These are phyloP conservation scores for Apiospora arundinis DNA, from an alignment of 2,329 filamentous ascomycete genomes.

Conservation along the genomic window DNA sequence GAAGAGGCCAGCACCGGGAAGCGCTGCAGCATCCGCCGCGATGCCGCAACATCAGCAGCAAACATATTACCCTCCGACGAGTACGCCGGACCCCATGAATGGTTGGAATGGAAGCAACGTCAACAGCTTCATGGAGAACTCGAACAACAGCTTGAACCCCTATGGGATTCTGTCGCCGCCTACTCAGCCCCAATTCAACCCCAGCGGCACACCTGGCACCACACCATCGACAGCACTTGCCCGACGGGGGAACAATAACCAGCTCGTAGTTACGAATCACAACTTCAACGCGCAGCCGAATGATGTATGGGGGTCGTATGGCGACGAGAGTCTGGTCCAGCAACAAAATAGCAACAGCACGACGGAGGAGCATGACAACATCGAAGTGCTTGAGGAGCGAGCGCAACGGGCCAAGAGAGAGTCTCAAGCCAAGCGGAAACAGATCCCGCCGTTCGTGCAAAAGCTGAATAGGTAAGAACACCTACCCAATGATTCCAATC, in stretches of 20 bases:
- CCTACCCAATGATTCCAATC: constrained; percentile 15
- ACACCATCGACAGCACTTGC: constrained; percentile 58
- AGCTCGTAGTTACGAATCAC: constrained; percentile 48
- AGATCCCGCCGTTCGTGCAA: constrained; percentile 97
- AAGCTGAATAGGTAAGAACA: constrained; percentile 88
- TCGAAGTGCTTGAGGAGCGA: constrained; percentile 80
- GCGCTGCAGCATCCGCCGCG: constrained; percentile 22
- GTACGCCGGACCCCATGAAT: constrained; percentile 55
- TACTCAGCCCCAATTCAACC: constrained; percentile 36
- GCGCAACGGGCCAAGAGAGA: constrained; percentile 86
- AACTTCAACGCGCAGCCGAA: constrained; percentile 36
- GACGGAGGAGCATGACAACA: constrained; percentile 68
- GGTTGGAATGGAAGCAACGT: constrained; percentile 57
- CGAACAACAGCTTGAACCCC: constrained; percentile 41
- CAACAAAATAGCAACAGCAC: constrained; percentile 42
- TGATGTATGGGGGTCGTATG: constrained; percentile 47
- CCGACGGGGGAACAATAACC: constrained; percentile 57
- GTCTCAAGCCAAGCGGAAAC: constrained; percentile 87
- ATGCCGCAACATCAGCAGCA: constrained; percentile 50
- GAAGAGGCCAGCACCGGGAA: constrained; percentile 43
- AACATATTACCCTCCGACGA: constrained; percentile 37
- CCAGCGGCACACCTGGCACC: constrained; percentile 30
- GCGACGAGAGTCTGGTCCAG: constrained; percentile 51
- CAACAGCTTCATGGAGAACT: constrained; percentile 41
- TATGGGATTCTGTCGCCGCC: constrained; percentile 38